Percentiles rank a stretch among this genome's conserved stretches.
Conservation (phyloP, 2,329 filamentous ascomycete genomes). For the Microdochium bolleyi region DNA sequence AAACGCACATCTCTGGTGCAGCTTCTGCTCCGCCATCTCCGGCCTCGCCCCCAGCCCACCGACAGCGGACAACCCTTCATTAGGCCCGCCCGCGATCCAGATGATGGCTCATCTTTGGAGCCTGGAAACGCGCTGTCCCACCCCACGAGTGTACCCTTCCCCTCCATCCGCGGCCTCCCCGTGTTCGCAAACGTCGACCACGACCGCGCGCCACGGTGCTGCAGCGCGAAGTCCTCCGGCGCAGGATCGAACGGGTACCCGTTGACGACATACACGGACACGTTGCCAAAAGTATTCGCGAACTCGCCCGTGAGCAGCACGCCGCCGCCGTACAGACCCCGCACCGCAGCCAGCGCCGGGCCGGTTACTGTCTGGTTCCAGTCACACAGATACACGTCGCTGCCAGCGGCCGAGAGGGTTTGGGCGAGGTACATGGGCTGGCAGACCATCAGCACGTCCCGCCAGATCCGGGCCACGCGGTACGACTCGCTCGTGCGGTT, state of each 20-base stretch:
- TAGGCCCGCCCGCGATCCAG: conserved; percentile 35
- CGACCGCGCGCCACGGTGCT: conserved; percentile 28
- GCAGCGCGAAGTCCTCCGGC: conserved; percentile 29
- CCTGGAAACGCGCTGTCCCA: conserved; percentile 28
- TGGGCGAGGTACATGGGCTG: conserved; percentile 33
- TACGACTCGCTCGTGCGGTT: conserved; percentile 39
- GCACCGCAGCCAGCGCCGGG: conserved; percentile 24
- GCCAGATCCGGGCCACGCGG: conserved; percentile 37
- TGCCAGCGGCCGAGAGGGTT: conserved; percentile 25
- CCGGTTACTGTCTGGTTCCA: conserved; percentile 46
- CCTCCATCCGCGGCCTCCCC: conserved; percentile 23
- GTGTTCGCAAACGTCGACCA: conserved; percentile 37
- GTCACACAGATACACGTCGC: conserved; percentile 37
- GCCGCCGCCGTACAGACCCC: conserved; percentile 29
- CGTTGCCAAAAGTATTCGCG: conserved; percentile 40
- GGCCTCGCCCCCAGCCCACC: conserved; percentile 23
- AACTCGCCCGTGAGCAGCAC: conserved; percentile 44
- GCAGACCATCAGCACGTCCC: conserved; percentile 44
- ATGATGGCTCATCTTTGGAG: conserved; percentile 13
- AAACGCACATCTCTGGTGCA: conserved; percentile 37
- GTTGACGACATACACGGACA: conserved; percentile 31
- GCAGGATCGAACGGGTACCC: conserved; percentile 26
- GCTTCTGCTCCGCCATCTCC: conserved; percentile 28
- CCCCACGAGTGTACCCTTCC: conserved; percentile 27
- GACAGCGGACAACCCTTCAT: conserved; percentile 31